phyloP scores from a whole-genome alignment of 306 rosid species.

The Quercus rubra region DNA sequence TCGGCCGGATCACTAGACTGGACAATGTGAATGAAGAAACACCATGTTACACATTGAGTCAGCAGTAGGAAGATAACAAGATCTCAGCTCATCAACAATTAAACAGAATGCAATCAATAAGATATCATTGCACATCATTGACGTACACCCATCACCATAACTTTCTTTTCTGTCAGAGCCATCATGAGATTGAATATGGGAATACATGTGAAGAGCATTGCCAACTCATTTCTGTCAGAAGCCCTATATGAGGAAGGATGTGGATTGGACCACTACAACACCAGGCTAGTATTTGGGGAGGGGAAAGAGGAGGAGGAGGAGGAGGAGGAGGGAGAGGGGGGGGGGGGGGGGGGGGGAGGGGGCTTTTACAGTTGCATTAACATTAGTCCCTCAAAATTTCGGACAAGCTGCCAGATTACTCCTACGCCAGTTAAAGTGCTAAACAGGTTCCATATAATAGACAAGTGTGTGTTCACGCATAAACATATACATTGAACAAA shows the following conservation, averaged over 20 bases:
- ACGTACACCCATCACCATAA: background rate
- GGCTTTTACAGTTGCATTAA: background rate
- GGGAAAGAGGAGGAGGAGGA: too few species aligned
- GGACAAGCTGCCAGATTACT: background rate
- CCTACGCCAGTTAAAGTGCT: background rate
- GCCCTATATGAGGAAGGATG: background rate
- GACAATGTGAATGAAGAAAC: constrained; percentile 18
- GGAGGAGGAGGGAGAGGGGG: too few species aligned
- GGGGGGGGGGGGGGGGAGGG: background rate
- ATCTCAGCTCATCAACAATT: background rate
- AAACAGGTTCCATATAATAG: background rate
- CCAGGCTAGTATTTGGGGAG: too few species aligned
- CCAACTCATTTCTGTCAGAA: background rate
- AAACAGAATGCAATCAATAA: background rate
- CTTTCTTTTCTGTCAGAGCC: background rate
- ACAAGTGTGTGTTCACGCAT: background rate
- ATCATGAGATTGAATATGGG: background rate
- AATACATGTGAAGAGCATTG: background rate
- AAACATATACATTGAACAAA: background rate
- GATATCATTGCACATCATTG: background rate
- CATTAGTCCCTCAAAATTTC: background rate
- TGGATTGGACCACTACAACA: too few species aligned
- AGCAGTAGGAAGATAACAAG: background rate
- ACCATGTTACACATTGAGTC: background rate
- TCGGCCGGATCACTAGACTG: constrained; percentile 87